Conservation (phyloP, 164 flowering plant species). For the Vitis amurensis region DNA sequence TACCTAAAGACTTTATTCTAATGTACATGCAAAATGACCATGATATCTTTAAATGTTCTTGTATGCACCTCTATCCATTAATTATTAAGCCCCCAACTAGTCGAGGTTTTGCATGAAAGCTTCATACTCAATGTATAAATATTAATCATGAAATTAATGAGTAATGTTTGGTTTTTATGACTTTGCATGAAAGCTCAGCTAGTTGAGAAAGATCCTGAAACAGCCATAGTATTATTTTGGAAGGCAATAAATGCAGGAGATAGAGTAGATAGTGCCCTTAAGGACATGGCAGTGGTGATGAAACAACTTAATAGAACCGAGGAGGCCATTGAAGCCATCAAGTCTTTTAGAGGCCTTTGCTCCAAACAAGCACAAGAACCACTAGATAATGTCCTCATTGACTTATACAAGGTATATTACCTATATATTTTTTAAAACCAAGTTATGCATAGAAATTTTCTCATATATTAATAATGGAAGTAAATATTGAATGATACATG, state of each 20-base stretch:
- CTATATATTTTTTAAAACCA: background rate
- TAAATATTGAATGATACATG: background rate
- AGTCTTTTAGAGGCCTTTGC: slow-evolving; percentile 44
- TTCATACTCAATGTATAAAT: too few species aligned
- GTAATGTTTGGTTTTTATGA: too few species aligned
- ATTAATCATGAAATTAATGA: too few species aligned
- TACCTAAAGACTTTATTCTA: too few species aligned
- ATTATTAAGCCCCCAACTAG: too few species aligned
- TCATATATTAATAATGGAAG: background rate
- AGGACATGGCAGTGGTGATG: slow-evolving; percentile 66
- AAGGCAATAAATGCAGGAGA: slow-evolving; percentile 56
- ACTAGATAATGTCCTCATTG: slow-evolving; percentile 52
- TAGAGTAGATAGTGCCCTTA: slow-evolving; percentile 55
- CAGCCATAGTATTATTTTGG: slow-evolving; percentile 51
- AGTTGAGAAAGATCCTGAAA: slow-evolving; percentile 45
- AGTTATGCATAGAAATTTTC: background rate
- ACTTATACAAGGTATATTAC: slow-evolving; percentile 43
- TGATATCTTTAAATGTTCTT: background rate
- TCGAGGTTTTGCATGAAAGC: too few species aligned
- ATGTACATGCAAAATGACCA: background rate
- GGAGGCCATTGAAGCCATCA: slow-evolving; percentile 61
- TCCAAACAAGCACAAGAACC: slow-evolving; percentile 48
- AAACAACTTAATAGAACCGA: slow-evolving; percentile 46
- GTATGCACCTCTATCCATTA: background rate
- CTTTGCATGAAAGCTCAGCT: slow-evolving; percentile 22